These are phyloP conservation scores for Pelargonium nanum DNA, from an alignment of 345 rosid genomes.

Conservation along the genomic window DNA sequence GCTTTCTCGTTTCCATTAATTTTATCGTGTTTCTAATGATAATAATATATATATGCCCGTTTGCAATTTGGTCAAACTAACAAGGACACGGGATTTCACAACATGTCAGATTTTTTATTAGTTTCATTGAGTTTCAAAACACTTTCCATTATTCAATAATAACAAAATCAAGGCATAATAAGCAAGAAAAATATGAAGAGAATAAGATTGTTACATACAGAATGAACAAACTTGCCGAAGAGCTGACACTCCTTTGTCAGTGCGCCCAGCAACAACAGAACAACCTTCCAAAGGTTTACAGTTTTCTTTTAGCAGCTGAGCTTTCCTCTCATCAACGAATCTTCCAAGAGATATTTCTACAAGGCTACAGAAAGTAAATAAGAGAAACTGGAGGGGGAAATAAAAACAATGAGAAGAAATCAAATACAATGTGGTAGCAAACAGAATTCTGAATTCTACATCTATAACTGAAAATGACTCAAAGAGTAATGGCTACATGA, in stretches of 20 bases:
- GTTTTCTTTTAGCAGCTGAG: conserved; percentile 56
- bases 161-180: background rate
- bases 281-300: conserved; percentile 77
- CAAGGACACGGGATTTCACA: too few species aligned
- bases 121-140: too few species aligned
- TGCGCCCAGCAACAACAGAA: conserved; percentile 84
- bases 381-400: background rate
- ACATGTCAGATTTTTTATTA: too few species aligned
- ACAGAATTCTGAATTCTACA: too few species aligned
- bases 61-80: too few species aligned
- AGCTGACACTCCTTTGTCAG: conserved; percentile 96
- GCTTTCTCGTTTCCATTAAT: too few species aligned
- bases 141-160: background rate
- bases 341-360: conserved; percentile 74
- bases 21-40: too few species aligned
- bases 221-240: conserved; percentile 93
- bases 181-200: conserved; percentile 3
- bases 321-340: conserved; percentile 84
- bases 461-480: too few species aligned
- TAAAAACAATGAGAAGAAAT: background rate
- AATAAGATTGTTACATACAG: conserved; percentile 42
- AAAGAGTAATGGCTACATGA: too few species aligned
- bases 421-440: too few species aligned
- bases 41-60: too few species aligned
- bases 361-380: conserved; percentile 34